A percentile compares a stretch with the other conserved stretches of the same genome.
phyloP scores from a whole-genome alignment of 176 grass and related monocot species.

The Musa acuminata region DNA sequence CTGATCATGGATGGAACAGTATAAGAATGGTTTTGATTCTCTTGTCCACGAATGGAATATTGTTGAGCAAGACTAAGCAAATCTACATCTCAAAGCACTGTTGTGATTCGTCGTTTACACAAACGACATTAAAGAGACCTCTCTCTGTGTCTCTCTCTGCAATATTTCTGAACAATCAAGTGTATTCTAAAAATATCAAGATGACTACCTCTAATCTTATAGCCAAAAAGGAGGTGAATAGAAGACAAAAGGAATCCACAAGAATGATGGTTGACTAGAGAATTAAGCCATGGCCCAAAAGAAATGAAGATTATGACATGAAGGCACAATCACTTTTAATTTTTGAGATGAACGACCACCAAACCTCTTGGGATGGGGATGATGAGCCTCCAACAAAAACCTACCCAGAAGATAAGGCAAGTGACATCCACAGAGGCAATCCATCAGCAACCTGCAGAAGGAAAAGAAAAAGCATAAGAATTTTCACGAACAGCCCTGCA shows the following conservation, averaged over 20 bases:
- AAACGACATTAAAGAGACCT: not conserved
- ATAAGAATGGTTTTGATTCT: not conserved
- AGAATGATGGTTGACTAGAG: not conserved
- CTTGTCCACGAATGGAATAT: not conserved
- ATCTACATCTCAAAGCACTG: not conserved
- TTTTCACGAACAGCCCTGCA: not conserved
- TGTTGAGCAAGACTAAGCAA: not conserved
- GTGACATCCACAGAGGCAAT: not conserved
- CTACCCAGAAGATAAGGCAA: not conserved
- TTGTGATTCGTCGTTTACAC: not conserved
- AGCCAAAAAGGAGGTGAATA: not conserved
- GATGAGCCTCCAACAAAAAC: not conserved
- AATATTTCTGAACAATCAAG: not conserved
- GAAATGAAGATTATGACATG: not conserved
- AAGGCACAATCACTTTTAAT: not conserved
- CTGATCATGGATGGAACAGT: not conserved
- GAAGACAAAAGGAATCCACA: not conserved
- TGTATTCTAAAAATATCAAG: not conserved
- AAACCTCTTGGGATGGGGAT: constrained; percentile 4
- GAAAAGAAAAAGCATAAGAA: not conserved
- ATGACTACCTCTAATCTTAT: not conserved
- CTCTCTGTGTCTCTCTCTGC: not conserved
- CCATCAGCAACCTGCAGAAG: not conserved
- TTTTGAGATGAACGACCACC: constrained; percentile 1
- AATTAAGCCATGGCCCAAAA: not conserved